phyloP scores from a whole-genome alignment of 768 basidiomycete genomes.

The Macrolepiota dolichaula region DNA sequence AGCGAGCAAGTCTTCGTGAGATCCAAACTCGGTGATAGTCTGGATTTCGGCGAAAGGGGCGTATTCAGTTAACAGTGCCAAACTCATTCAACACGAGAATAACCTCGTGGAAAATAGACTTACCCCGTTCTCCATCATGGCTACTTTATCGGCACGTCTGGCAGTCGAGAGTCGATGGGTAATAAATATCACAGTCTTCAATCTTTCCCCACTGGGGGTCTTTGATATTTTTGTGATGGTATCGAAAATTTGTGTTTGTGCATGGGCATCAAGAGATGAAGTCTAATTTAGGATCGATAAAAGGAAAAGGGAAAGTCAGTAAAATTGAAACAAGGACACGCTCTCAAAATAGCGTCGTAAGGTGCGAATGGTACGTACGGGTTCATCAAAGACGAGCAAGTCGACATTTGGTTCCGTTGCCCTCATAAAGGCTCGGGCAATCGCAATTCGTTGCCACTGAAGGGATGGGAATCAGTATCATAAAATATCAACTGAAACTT shows the following conservation, averaged over 20 bases:
- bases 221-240: conserved; percentile 67
- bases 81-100: background rate
- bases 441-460: conserved; percentile 85
- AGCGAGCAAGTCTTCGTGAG: conserved; percentile 61
- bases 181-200: conserved; percentile 78
- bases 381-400: conserved; percentile 82
- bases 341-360: conserved; percentile 1
- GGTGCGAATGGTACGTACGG: conserved; percentile 40
- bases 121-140: conserved; percentile 81
- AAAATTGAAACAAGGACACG: background rate
- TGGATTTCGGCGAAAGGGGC: conserved; percentile 20
- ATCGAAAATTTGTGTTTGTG: conserved; percentile 77
- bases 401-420: conserved; percentile 73
- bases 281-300: conserved; percentile 42
- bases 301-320: background rate
- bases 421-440: conserved; percentile 86
- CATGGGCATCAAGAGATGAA: conserved; percentile 75
- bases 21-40: conserved; percentile 77
- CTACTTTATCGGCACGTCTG: conserved; percentile 80
- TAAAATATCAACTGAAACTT: background rate
- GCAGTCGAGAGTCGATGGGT: conserved; percentile 82
- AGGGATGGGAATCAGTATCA: conserved; percentile 12
- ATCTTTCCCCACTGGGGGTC: conserved; percentile 50
- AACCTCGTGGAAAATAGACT: conserved; percentile 12
- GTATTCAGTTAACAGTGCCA: background rate